phyloP scores from a whole-genome alignment of 345 rosid genomes.

The Citropsis articulata region DNA sequence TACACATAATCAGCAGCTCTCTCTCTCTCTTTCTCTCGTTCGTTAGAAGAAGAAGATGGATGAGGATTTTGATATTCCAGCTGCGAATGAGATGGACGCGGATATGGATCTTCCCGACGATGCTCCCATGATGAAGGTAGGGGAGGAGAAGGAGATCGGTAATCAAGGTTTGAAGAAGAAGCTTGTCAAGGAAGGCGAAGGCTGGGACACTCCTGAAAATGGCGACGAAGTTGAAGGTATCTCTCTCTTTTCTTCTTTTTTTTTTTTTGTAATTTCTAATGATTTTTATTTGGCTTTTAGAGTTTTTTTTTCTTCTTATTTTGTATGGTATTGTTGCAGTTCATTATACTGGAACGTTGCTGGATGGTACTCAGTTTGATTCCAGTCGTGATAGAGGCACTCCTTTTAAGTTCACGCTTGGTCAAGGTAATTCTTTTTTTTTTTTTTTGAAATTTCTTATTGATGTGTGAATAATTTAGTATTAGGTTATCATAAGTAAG shows the following conservation, averaged over 20 bases:
- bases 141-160: slow-evolving; percentile 83
- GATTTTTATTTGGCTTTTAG: not conserved
- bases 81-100: slow-evolving; percentile 43
- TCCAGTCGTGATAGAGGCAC: slow-evolving; percentile 83
- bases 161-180: slow-evolving; percentile 78
- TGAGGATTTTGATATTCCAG: slow-evolving; percentile 55
- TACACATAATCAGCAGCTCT: not conserved
- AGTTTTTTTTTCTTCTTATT: not conserved
- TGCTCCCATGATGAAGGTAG: slow-evolving; percentile 36
- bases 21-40: no score
- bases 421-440: slow-evolving; percentile 58
- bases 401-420: slow-evolving; percentile 91
- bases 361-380: slow-evolving; percentile 92
- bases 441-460: no score
- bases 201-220: slow-evolving; percentile 59
- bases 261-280: not conserved
- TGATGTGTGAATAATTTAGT: not conserved
- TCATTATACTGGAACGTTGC: slow-evolving; percentile 80
- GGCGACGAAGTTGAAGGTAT: slow-evolving; percentile 92
- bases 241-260: not conserved
- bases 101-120: slow-evolving; percentile 48
- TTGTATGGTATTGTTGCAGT: slow-evolving; percentile 26
- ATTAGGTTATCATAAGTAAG: no score
- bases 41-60: slow-evolving; percentile 32
- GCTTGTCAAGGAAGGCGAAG: slow-evolving; percentile 74